Evolutionary conservation across 2,329 filamentous ascomycete species (phyloP), one percentile per base, ranked within the genome.

Genomic region (Fusarium pseudocircinatum): DNA sequence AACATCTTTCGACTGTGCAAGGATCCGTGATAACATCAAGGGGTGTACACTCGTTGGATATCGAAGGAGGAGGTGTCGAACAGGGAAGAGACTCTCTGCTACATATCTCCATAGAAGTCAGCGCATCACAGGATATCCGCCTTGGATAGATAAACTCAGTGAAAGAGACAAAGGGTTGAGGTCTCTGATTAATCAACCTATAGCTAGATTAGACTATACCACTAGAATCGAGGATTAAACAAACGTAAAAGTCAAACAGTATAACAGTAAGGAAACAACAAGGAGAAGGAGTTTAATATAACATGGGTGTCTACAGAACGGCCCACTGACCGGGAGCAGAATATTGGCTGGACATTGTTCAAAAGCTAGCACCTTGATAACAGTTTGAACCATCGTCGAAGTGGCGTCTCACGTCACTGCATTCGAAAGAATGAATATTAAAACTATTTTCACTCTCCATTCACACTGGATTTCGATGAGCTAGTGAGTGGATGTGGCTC

Each of bases 401-500:
- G 24, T 22, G 13, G 9, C 4, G 8, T 28, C 20, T 14, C 12
- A 28, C 14, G 18, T 28, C 43, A 46, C 6, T 20, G 4, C 24
- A 43, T 26, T 13, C 6, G 13, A 9, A 12, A 44, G 1, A 4
- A 44, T 20, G 12, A 20, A 44, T 9, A 8, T 18, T 9, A 14
- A 44, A 44, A 8, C 12, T 8, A 26, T 6, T 26, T 6, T 20
- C 4, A 28, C 18, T 28, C 12, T 46, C 18, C 11, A 6, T 2
- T 28, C 9, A 13, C 10, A 6, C 8, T 28, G 26, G 13, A 28
- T 46, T 6, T 18, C 20, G 9, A 28, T n/a, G 20, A n/a, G 11
- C 5, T 2, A 49, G 20, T 11, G 4, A 15, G 1, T n/a, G 20
- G 2, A 22, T 30, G 14, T n/a, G 7, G 16, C 14, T n/a, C 9